Conservation (phyloP, 2,329 filamentous ascomycete species). For the Alternaria hordeiaustralica region DNA sequence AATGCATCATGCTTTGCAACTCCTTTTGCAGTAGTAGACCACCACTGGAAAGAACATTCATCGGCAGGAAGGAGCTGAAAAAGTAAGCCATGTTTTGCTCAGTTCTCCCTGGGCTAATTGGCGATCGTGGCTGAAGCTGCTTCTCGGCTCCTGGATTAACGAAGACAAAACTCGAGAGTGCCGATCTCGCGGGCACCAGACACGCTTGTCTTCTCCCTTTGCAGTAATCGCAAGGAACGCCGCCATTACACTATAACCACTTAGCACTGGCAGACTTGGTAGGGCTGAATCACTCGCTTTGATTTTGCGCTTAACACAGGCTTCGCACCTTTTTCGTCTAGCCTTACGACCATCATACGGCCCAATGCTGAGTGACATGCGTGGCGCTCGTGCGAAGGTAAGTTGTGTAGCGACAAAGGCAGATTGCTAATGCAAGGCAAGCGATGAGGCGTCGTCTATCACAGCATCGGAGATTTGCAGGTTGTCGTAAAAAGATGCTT, state of each 20-base stretch:
- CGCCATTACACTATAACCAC: constrained; percentile 29
- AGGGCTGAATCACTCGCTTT: constrained; percentile 17
- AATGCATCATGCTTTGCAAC: constrained; percentile 15
- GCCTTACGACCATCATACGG: constrained; percentile 39
- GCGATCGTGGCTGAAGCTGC: not conserved
- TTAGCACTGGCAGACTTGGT: not conserved
- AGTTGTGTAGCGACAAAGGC: not conserved
- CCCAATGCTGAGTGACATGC: constrained; percentile 25
- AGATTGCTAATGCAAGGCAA: not conserved
- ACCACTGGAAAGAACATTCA: constrained; percentile 25
- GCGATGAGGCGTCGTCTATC: not conserved
- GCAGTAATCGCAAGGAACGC: constrained; percentile 30
- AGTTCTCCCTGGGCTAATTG: not conserved
- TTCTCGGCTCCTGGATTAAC: constrained; percentile 10
- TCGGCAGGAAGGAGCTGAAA: constrained; percentile 28
- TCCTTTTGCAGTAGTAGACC: constrained; percentile 11
- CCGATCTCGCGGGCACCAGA: constrained; percentile 3
- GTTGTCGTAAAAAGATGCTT: not conserved
- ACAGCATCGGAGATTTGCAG: not conserved
- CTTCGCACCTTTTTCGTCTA: constrained; percentile 32
- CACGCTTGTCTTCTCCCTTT: constrained; percentile 24
- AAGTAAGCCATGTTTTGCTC: constrained; percentile 28
- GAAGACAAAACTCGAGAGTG: constrained; percentile 19
- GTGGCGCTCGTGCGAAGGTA: not conserved
- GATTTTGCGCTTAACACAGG: constrained; percentile 34